A percentile compares a stretch with the other conserved stretches of the same genome.
phyloP scores from a whole-genome alignment of 345 rosid species.

The Citrus sp. region DNA sequence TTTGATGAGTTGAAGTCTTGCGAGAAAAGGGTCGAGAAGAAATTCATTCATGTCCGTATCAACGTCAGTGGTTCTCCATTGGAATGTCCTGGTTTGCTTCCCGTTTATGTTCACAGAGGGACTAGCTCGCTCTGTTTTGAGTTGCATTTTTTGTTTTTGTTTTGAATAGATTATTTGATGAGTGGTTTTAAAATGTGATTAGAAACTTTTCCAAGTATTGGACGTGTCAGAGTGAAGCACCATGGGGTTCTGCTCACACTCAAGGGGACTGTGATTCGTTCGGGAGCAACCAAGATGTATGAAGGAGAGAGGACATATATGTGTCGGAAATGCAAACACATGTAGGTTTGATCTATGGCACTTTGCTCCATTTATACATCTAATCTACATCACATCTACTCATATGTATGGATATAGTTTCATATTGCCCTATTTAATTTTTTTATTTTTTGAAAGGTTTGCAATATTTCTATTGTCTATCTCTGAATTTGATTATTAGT shows the following conservation, averaged over 20 bases:
- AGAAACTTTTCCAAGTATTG: conserved; percentile 88
- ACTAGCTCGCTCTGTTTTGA: not conserved
- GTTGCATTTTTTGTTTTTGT: not conserved
- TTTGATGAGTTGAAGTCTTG: conserved; percentile 44
- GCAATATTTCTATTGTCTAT: not conserved
- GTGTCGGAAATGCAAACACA: conserved; percentile 80
- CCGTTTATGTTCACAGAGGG: not conserved
- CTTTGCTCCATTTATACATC: not conserved
- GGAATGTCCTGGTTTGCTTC: conserved; percentile 63
- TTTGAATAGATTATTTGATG: not conserved
- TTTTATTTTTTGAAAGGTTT: not conserved
- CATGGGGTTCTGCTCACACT: conserved; percentile 71
- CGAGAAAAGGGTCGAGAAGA: conserved; percentile 60
- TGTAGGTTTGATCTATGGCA: conserved; percentile 32
- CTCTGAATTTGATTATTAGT: not conserved
- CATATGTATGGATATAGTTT: not conserved
- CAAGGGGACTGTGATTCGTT: conserved; percentile 86
- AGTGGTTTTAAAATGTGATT: conserved; percentile 10
- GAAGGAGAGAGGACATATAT: conserved; percentile 84
- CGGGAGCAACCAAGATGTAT: conserved; percentile 88
- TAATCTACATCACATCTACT: not conserved
- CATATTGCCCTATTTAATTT: not conserved
- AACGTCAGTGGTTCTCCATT: conserved; percentile 75
- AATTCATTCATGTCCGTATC: conserved; percentile 78
- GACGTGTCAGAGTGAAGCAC: conserved; percentile 82